Conservation (phyloP, 2,329 filamentous ascomycete species). For the Hymenoscyphus salicellus region DNA sequence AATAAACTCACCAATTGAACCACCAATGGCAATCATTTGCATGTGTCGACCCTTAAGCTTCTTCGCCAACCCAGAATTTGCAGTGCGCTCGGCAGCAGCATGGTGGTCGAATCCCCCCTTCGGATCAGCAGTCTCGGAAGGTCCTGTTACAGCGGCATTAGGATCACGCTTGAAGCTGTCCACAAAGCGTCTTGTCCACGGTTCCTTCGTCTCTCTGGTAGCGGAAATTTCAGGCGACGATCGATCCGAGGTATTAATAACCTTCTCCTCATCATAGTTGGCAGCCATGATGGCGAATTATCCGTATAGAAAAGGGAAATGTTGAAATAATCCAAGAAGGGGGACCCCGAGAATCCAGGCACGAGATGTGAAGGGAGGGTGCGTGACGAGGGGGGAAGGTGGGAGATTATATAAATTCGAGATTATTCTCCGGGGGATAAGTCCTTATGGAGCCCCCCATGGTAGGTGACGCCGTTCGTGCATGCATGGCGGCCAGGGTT, state of each 20-base stretch:
- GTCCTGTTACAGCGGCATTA: conserved; percentile 46
- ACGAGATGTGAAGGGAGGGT: not conserved
- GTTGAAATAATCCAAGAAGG: not conserved
- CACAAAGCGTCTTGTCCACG: conserved; percentile 27
- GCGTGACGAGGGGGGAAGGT: conserved; percentile 3
- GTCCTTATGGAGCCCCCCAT: not conserved
- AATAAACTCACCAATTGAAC: conserved; percentile 25
- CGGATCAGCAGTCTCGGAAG: conserved; percentile 6
- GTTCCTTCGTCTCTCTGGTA: conserved; percentile 6
- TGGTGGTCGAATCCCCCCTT: conserved; percentile 58
- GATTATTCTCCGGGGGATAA: not conserved
- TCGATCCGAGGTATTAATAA: not conserved
- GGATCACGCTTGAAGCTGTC: conserved; percentile 34
- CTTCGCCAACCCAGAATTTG: conserved; percentile 66
- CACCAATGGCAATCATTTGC: conserved; percentile 55
- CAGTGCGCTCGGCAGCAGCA: conserved; percentile 58
- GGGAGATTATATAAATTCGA: not conserved
- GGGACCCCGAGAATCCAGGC: not conserved
- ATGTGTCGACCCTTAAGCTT: conserved; percentile 53
- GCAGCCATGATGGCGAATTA: not conserved
- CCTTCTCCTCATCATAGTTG: not conserved
- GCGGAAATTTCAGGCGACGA: not conserved
- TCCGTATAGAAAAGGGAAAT: not conserved
- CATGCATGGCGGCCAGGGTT: conserved; percentile 1
- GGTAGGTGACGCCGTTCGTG: conserved; percentile 2